Evolutionary conservation across 2,329 filamentous ascomycete genomes (phyloP), one percentile per base, ranked within the genome.

Genomic region (Pyrenophora seminiperda): DNA sequence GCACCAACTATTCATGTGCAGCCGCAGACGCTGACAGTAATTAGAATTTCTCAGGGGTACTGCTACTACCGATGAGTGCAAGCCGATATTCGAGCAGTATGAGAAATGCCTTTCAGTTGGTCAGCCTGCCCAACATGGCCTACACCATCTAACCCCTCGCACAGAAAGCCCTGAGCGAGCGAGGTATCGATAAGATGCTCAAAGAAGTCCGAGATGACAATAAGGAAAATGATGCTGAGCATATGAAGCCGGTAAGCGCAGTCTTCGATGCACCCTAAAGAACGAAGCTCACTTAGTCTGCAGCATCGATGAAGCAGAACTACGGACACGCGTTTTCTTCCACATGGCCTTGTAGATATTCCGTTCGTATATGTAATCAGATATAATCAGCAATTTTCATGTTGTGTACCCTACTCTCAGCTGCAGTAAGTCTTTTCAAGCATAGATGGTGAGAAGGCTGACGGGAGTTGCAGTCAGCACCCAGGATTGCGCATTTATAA

Each of bases 111-210:
- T 99, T 33, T 86, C 84, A 58, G 94, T 97, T 74, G 67, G 84
- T 58, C n/a, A n/a, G 14, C 11, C 5, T 36, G 24, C 32, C 32
- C 17, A 18, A 2, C 17, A 38, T 7, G 27, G n/a, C 14, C 9
- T 29, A 4, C 31, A 27, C 15, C n/a, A 7, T 29, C 61, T 58
- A 19, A 65, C 40, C 14, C 38, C 4, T 41, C 52, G 10, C 22
- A 38, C 45, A 97, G 92, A 87, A 85, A 76, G 91, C 88, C 3
- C 79, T 99, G 41, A 95, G 94, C 74, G 86, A 91, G 48, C 84
- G 89, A 65, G 94, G 94, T 49, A 96, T 99, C 69, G 91, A 97
- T 73, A 90, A 88, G 65, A 89, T 97, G 80, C 79, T 99, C 9
- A 90, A 92, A 6, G 94, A 97, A 65, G 93, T 93, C 14, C 82